These are phyloP conservation scores for Suillus clintonianus DNA, from an alignment of 768 basidiomycete species.

Conservation along the genomic window DNA sequence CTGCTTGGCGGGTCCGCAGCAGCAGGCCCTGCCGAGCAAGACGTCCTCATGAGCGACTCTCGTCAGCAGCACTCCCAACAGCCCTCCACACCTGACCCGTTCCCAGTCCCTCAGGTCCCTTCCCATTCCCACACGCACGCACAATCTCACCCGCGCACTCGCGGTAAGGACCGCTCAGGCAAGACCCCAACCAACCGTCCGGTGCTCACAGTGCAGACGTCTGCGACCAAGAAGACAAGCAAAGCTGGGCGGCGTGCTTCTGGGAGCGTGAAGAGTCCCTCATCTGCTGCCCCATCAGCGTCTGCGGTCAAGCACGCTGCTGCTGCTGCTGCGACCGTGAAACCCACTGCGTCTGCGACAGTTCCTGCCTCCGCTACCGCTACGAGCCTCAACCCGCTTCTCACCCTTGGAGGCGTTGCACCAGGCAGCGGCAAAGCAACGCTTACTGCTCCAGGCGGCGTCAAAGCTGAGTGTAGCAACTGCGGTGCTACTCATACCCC, in stretches of 20 bases:
- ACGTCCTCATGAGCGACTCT: conserved; percentile 32
- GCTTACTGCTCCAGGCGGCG: conserved; percentile 49
- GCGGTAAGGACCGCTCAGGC: conserved; percentile 24
- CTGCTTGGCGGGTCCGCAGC: background rate
- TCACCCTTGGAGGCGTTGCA: conserved; percentile 27
- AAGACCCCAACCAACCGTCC: conserved; percentile 49
- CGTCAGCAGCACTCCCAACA: conserved; percentile 12
- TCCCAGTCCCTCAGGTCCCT: conserved; percentile 35
- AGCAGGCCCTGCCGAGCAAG: background rate
- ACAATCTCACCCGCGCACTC: conserved; percentile 55
- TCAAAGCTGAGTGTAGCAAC: conserved; percentile 85
- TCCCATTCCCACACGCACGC: conserved; percentile 45
- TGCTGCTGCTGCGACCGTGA: background rate
- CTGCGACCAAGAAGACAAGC: conserved; percentile 21
- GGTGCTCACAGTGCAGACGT: conserved; percentile 62
- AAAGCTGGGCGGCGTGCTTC: background rate
- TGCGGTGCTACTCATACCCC: conserved; percentile 90
- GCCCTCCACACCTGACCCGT: background rate
- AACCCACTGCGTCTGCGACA: conserved; percentile 21
- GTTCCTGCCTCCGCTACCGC: conserved; percentile 64
- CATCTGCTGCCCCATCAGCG: background rate
- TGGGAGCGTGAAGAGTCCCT: background rate
- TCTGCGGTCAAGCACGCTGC: background rate
- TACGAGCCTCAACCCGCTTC: conserved; percentile 53
- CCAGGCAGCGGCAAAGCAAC: background rate